phyloP scores from a whole-genome alignment of 1,139 yeast species.

The Kazachstania sp. region DNA sequence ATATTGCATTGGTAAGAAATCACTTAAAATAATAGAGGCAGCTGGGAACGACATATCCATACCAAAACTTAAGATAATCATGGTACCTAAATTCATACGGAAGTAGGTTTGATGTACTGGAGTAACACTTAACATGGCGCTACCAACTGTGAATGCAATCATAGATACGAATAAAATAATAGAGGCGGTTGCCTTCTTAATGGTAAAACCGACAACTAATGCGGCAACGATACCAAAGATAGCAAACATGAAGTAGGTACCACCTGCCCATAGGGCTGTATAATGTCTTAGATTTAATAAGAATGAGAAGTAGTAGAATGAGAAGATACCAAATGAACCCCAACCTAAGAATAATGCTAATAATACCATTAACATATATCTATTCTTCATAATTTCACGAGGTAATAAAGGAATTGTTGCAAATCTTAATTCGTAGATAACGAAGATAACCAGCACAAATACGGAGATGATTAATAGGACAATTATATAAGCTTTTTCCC shows the following conservation, averaged over 20 bases:
- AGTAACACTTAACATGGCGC: slow-evolving; percentile 39
- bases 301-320: slow-evolving; percentile 33
- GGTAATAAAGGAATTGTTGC: slow-evolving; percentile 41
- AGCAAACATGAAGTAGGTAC: slow-evolving; percentile 40
- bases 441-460: slow-evolving; percentile 29
- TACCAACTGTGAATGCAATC: slow-evolving; percentile 41
- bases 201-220: slow-evolving; percentile 36
- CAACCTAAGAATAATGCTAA: slow-evolving; percentile 39
- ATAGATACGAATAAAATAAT: slow-evolving; percentile 38
- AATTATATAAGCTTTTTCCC: slow-evolving; percentile 41
- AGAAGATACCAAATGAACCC: slow-evolving; percentile 54
- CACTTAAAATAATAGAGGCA: slow-evolving; percentile 45
- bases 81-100: slow-evolving; percentile 40
- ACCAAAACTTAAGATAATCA: slow-evolving; percentile 46
- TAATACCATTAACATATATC: slow-evolving; percentile 31
- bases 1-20: slow-evolving; percentile 41
- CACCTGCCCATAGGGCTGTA: slow-evolving; percentile 38
- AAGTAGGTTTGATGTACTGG: slow-evolving; percentile 45
- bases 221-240: slow-evolving; percentile 44
- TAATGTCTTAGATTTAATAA: slow-evolving; percentile 39
- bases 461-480: slow-evolving; percentile 39
- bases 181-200: slow-evolving; percentile 39
- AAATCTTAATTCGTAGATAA: slow-evolving; percentile 24
- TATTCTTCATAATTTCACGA: slow-evolving; percentile 33
- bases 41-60: slow-evolving; percentile 56